These are phyloP conservation scores for Shiraia bambusicola DNA, from an alignment of 2,329 filamentous ascomycete species.

Conservation along the genomic window DNA sequence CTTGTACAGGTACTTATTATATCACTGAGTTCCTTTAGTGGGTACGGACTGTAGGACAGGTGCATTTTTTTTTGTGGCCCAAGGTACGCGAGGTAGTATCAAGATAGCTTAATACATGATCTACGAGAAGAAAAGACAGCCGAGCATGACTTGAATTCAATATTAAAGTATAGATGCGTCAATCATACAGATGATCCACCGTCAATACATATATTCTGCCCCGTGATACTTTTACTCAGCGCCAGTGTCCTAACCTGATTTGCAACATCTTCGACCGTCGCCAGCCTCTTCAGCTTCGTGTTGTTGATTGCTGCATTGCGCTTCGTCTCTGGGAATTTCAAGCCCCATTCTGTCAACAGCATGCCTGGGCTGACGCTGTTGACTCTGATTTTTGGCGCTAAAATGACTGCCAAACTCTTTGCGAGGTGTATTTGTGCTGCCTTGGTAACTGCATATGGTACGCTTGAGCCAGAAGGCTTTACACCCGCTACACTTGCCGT, in stretches of 20 bases:
- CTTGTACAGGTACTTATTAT: too few species aligned
- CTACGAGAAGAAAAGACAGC: too few species aligned
- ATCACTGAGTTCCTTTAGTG: too few species aligned
- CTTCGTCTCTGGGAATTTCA: constrained; percentile 51
- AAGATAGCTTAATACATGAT: too few species aligned
- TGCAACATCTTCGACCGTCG: constrained; percentile 54
- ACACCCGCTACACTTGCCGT: constrained; percentile 67
- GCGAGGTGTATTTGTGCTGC: constrained; percentile 70
- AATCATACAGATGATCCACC: constrained; percentile 33
- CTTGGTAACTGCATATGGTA: constrained; percentile 77
- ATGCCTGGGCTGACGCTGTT: constrained; percentile 67
- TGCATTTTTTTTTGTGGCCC: too few species aligned
- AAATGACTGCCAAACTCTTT: constrained; percentile 63
- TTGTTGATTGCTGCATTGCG: constrained; percentile 46
- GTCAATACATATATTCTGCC: constrained; percentile 43
- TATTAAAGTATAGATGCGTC: too few species aligned
- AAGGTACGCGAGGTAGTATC: too few species aligned
- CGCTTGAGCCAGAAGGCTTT: constrained; percentile 63
- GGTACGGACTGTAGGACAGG: too few species aligned
- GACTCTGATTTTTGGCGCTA: constrained; percentile 63
- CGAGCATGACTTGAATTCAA: too few species aligned
- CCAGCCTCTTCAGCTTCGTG: constrained; percentile 53
- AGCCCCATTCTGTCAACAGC: constrained; percentile 59
- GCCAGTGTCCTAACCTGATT: constrained; percentile 40
- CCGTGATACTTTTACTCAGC: constrained; percentile 40